Percentiles rank a stretch among this genome's conserved stretches.
phyloP scores from a whole-genome alignment of 805 yeast genomes.

The Saturnispora dispora region DNA sequence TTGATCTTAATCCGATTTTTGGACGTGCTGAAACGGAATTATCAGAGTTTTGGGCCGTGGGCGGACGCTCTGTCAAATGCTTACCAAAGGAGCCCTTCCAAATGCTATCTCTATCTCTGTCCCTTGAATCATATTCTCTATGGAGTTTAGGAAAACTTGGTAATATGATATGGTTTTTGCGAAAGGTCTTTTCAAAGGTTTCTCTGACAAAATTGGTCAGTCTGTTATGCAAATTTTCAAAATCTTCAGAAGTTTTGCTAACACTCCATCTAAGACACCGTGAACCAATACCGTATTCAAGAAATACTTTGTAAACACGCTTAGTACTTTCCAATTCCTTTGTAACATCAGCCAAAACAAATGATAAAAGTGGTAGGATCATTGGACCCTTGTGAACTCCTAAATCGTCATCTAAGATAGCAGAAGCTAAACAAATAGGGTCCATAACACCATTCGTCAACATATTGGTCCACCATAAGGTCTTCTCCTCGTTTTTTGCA shows the following conservation, averaged over 20 bases:
- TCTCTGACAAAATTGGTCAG: conserved; percentile 28
- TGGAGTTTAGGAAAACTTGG: conserved; percentile 1
- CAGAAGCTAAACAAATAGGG: conserved; percentile 63
- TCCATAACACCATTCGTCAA: conserved; percentile 54
- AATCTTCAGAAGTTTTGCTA: conserved; percentile 60
- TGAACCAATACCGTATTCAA: conserved; percentile 86
- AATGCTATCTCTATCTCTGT: conserved; percentile 9
- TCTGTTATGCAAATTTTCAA: conserved; percentile 60
- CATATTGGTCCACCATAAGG: conserved; percentile 2
- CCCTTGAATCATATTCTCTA: conserved; percentile 4
- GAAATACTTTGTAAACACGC: conserved; percentile 49
- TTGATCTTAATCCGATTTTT: not conserved
- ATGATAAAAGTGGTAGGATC: conserved; percentile 60
- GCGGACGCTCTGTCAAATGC: not conserved
- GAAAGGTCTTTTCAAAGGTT: conserved; percentile 15
- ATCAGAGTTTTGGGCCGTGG: not conserved
- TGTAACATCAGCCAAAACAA: conserved; percentile 48
- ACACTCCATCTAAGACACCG: conserved; percentile 75
- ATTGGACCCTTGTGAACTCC: conserved; percentile 77
- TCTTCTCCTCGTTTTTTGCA: conserved; percentile 19
- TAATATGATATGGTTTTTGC: conserved; percentile 11
- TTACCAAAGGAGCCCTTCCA: conserved; percentile 15
- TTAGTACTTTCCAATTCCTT: conserved; percentile 27
- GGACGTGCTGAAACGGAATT: not conserved
- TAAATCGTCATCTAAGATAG: conserved; percentile 66